Conservation (phyloP, 1,284 basidiomycete species). For the Ustilago shanxiensis region DNA sequence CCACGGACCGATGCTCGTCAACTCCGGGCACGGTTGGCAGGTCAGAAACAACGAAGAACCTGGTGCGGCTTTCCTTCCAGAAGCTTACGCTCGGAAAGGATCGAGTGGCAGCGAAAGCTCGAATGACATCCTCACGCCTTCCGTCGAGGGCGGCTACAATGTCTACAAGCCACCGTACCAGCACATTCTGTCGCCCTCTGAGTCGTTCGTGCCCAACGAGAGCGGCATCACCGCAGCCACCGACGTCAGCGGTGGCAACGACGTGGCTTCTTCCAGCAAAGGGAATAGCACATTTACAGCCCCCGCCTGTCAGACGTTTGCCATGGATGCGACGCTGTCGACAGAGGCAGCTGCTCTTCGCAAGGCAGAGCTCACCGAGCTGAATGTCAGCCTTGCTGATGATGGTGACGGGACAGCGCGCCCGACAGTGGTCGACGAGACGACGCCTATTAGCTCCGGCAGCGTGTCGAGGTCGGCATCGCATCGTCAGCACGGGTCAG, state of each 20-base stretch:
- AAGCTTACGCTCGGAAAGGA: slow-evolving; percentile 31
- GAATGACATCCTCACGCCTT: slow-evolving; percentile 56
- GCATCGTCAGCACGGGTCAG: slow-evolving; percentile 30
- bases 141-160: slow-evolving; percentile 65
- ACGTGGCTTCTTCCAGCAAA: neutral
- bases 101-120: slow-evolving; percentile 40
- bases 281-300: slow-evolving; percentile 1
- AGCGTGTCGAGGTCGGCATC: slow-evolving; percentile 37
- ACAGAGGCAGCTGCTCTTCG: slow-evolving; percentile 42
- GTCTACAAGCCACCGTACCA: slow-evolving; percentile 63
- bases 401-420: slow-evolving; percentile 14
- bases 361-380: slow-evolving; percentile 18
- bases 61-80: slow-evolving; percentile 30
- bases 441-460: slow-evolving; percentile 29
- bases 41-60: slow-evolving; percentile 21
- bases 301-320: slow-evolving; percentile 30
- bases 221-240: neutral
- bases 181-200: slow-evolving; percentile 37
- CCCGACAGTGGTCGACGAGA: neutral
- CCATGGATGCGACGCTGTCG: slow-evolving; percentile 38
- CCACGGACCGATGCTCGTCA: slow-evolving; percentile 40
- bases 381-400: no score
- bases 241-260: neutral
- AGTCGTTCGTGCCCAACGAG: slow-evolving; percentile 8
- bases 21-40: slow-evolving; percentile 56